Evolutionary conservation across 345 rosid genomes (phyloP).

Genomic region (Populus ilicifolia): DNA sequence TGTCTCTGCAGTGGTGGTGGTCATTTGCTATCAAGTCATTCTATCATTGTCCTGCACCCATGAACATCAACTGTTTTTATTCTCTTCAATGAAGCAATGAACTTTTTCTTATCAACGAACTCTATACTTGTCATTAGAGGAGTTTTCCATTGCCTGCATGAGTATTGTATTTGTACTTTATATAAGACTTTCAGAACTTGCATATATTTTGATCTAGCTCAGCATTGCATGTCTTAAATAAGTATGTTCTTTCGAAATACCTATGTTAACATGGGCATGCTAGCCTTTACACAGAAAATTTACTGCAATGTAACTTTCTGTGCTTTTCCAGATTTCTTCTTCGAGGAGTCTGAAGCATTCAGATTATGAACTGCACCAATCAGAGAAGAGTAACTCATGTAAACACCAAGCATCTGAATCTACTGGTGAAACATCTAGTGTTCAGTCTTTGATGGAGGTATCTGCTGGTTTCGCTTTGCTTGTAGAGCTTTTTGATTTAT

Average conservation of each 20-base stretch:
- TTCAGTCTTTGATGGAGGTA: conserved; percentile 46
- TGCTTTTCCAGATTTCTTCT: conserved; percentile 39
- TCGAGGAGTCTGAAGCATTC: conserved; percentile 37
- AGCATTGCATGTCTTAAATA: background rate
- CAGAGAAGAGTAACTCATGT: conserved; percentile 28
- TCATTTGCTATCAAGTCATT: background rate
- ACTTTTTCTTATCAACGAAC: background rate
- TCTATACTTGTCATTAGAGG: background rate
- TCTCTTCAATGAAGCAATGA: background rate
- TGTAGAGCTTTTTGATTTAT: conserved; percentile 7
- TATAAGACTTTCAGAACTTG: background rate
- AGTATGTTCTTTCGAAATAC: too few relatives aligned
- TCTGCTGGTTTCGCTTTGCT: conserved; percentile 9
- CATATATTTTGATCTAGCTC: background rate
- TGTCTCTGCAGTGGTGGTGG: background rate
- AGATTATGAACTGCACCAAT: conserved; percentile 34
- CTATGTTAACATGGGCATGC: background rate
- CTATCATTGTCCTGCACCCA: background rate
- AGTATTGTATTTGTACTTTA: background rate
- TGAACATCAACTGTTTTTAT: background rate
- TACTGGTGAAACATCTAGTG: conserved; percentile 38
- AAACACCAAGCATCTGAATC: conserved; percentile 34
- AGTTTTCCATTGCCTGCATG: background rate
- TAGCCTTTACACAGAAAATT: background rate
- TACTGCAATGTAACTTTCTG: conserved; percentile 6